Evolutionary conservation across 2,329 filamentous ascomycete species (phyloP), one percentile per base, ranked within the genome.

Genomic region (Pochonia chlamydosporia): DNA sequence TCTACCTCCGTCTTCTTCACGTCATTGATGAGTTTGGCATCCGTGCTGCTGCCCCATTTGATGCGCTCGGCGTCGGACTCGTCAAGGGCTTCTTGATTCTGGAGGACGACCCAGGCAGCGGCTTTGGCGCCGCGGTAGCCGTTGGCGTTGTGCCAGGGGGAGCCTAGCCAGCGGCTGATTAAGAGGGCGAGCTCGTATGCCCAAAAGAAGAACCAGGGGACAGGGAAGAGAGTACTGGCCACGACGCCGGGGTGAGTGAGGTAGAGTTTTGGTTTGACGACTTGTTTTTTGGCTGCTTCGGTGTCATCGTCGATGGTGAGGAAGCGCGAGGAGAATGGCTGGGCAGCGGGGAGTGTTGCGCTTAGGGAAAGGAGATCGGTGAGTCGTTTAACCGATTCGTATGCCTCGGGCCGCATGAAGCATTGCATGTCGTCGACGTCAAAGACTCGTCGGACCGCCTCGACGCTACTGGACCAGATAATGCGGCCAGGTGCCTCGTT

Each of bases 231-330:
- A 2, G 82, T 79, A 2, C 91, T 96, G 45, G 80, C 84, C 54
- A 91, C 87, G 52, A 99, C 79, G 52, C 93, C 93, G 0, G 93
- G 93, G 62, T 99, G 93, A 0, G 83, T 76, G 51, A 95, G 63
- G 68, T 93, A 95, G 59, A 88, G 82, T 47, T 74, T 78, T 0
- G 89, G 86, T 21, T 55, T 54, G 36, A 63, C 44, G 2, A 57
- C 33, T 8, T 35, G 20, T 11, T 31, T 26, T 20, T 41, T 47
- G 13, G 39, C 44, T 6, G 37, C 48, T 5, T 52, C 48, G 48
- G 50, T 43, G 49, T 55, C 46, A 23, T 63, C 46, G 48, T 59
- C 44, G 16, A 52, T 43, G 3, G 70, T 66, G 47, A 87, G 75
- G 63, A 82, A 92, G 1, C 69, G 62, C 4, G 70, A 63, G 3